Evolutionary conservation across 1,284 basidiomycete genomes (phyloP).

Genomic region (Somion occarium): DNA sequence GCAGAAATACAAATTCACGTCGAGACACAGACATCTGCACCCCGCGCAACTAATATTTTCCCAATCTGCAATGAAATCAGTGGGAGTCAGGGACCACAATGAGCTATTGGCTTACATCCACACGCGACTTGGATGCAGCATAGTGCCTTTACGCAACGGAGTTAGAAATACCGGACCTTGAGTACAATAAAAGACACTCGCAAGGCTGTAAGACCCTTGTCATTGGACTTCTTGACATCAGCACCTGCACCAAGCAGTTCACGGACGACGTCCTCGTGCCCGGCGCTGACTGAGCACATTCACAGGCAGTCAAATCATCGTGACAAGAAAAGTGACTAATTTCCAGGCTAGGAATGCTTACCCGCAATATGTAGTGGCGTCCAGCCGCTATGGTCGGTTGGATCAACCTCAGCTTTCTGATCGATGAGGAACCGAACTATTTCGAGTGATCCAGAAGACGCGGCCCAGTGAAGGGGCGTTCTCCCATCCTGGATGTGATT

Average conservation of each 20-base stretch:
- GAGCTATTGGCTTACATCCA: conserved; percentile 53
- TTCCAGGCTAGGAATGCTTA: conserved; percentile 27
- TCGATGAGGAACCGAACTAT: conserved; percentile 73
- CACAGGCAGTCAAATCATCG: not conserved
- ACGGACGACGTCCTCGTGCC: conserved; percentile 71
- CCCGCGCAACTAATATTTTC: conserved; percentile 75
- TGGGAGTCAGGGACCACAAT: conserved; percentile 2
- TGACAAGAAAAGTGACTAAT: not conserved
- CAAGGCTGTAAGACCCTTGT: conserved; percentile 87
- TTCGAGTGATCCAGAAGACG: conserved; percentile 68
- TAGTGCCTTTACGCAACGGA: conserved; percentile 64
- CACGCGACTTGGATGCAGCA: conserved; percentile 88
- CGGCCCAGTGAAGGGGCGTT: conserved; percentile 88
- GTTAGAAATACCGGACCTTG: conserved; percentile 6
- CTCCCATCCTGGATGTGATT: conserved; percentile 69
- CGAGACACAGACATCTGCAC: conserved; percentile 70
- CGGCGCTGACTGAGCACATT: conserved; percentile 63
- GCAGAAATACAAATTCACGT: not conserved
- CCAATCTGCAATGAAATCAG: conserved; percentile 63
- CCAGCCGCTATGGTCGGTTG: conserved; percentile 75
- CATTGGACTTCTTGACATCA: conserved; percentile 75
- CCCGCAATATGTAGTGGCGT: conserved; percentile 87
- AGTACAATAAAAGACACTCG: conserved; percentile 36
- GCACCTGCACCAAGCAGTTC: conserved; percentile 85
- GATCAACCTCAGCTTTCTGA: conserved; percentile 68